phyloP scores from a whole-genome alignment of 2,329 filamentous ascomycete genomes.

The Polychaeton citri region DNA sequence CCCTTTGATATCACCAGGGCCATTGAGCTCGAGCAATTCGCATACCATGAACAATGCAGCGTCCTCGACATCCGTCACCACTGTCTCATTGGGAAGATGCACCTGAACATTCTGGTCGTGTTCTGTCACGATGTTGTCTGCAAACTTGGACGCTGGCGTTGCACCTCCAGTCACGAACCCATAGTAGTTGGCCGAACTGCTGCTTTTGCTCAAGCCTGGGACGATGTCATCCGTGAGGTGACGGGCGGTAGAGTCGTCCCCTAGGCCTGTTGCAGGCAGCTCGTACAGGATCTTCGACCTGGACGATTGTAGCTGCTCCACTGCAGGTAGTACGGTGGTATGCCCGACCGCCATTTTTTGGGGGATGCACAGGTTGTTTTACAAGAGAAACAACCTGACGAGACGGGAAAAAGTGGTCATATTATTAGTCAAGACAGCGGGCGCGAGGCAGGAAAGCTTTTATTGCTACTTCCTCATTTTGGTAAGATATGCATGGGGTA shows the following conservation, averaged over 20 bases:
- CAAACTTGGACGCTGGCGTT: conserved; percentile 65
- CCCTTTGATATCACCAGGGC: conserved; percentile 18
- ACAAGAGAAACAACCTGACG: too few relatives aligned
- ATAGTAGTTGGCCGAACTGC: conserved; percentile 58
- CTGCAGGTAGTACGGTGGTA: conserved; percentile 27
- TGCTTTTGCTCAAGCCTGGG: conserved; percentile 52
- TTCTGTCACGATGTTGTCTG: conserved; percentile 69
- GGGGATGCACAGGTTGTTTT: too few relatives aligned
- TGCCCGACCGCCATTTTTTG: too few relatives aligned
- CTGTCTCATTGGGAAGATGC: conserved; percentile 62
- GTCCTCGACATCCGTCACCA: conserved; percentile 65
- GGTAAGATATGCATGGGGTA: too few relatives aligned
- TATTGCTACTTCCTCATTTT: too few relatives aligned
- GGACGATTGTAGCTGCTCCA: conserved; percentile 16
- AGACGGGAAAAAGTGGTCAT: too few relatives aligned
- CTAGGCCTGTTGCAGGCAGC: conserved; percentile 29
- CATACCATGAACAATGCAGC: conserved; percentile 56
- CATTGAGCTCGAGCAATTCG: conserved; percentile 48
- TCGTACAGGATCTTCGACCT: conserved; percentile 22
- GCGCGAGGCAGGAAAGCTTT: too few relatives aligned
- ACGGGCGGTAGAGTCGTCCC: conserved; percentile 26
- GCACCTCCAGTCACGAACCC: conserved; percentile 79
- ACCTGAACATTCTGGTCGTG: conserved; percentile 77
- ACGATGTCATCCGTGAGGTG: conserved; percentile 34
- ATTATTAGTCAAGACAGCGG: too few relatives aligned